Evolutionary conservation across 2,329 filamentous ascomycete genomes (phyloP).

Genomic region (Phyllosticta citribraziliensis): DNA sequence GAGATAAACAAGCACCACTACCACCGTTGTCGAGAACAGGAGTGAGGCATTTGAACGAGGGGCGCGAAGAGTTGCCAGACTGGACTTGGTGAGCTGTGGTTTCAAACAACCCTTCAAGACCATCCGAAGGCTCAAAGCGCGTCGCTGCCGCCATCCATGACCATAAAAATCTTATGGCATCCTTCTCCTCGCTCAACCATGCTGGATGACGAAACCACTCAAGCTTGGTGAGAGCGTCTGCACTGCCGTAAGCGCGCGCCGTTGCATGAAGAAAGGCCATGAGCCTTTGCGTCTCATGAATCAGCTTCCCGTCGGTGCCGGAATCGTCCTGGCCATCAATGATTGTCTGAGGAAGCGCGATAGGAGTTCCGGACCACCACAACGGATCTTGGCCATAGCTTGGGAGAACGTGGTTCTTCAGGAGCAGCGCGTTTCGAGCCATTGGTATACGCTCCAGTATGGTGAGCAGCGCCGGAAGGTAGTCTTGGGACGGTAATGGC

Average conservation of each 20-base stretch:
- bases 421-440: constrained; percentile 46
- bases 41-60: constrained; percentile 21
- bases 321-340: constrained; percentile 23
- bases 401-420: constrained; percentile 1
- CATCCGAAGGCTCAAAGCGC: constrained; percentile 30
- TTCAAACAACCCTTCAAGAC: constrained; percentile 36
- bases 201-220: constrained; percentile 24
- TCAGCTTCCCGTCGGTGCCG: constrained; percentile 29
- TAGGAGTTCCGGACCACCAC: constrained; percentile 53
- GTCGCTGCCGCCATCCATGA: constrained; percentile 40
- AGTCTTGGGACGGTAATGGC: constrained; percentile 41
- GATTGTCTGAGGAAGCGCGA: constrained; percentile 41
- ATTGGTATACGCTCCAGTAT: constrained; percentile 54
- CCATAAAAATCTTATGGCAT: constrained; percentile 34
- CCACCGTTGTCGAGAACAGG: constrained; percentile 17
- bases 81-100: constrained; percentile 28
- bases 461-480: constrained; percentile 48
- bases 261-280: constrained; percentile 52
- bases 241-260: constrained; percentile 48
- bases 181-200: constrained; percentile 20
- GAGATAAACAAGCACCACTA: constrained; percentile 27
- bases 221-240: constrained; percentile 39
- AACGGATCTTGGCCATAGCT: constrained; percentile 47
- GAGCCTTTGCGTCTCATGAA: constrained; percentile 50
- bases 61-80: not conserved